Evolutionary conservation across 768 basidiomycete species (phyloP).

Genomic region (Mycena belliarum): DNA sequence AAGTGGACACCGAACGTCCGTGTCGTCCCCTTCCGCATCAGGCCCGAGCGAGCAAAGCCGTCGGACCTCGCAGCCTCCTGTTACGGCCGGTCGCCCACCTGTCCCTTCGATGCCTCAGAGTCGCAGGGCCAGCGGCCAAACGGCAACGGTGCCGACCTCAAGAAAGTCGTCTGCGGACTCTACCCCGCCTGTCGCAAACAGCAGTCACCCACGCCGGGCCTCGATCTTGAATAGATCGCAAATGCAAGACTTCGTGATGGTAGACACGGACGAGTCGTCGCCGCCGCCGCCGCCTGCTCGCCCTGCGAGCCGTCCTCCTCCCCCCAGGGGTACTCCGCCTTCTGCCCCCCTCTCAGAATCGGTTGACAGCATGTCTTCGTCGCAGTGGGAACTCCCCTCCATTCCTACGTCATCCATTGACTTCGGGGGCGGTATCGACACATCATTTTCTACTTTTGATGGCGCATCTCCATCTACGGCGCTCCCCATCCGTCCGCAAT

Average conservation of each 20-base stretch:
- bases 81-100: constrained; percentile 39
- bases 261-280: constrained; percentile 47
- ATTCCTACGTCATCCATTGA: constrained; percentile 58
- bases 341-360: constrained; percentile 22
- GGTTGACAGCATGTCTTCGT: constrained; percentile 35
- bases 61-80: constrained; percentile 48
- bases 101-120: constrained; percentile 36
- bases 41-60: constrained; percentile 26
- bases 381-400: constrained; percentile 67
- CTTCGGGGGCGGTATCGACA: constrained; percentile 41
- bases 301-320: constrained; percentile 31
- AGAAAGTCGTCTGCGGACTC: constrained; percentile 40
- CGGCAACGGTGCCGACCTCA: constrained; percentile 30
- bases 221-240: constrained; percentile 25
- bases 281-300: constrained; percentile 49
- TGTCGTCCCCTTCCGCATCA: constrained; percentile 28
- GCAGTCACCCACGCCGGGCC: constrained; percentile 23
- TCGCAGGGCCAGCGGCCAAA: constrained; percentile 41
- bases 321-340: constrained; percentile 43
- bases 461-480: constrained; percentile 30
- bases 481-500: constrained; percentile 16
- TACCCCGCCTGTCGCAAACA: constrained; percentile 20
- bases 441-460: constrained; percentile 23
- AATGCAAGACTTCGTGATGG: constrained; percentile 57
- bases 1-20: constrained; percentile 31